A percentile compares a stretch with the other conserved stretches of the same genome.
These are phyloP conservation scores for Huntiella decipiens DNA, from an alignment of 2,329 filamentous ascomycete species.

Conservation along the genomic window DNA sequence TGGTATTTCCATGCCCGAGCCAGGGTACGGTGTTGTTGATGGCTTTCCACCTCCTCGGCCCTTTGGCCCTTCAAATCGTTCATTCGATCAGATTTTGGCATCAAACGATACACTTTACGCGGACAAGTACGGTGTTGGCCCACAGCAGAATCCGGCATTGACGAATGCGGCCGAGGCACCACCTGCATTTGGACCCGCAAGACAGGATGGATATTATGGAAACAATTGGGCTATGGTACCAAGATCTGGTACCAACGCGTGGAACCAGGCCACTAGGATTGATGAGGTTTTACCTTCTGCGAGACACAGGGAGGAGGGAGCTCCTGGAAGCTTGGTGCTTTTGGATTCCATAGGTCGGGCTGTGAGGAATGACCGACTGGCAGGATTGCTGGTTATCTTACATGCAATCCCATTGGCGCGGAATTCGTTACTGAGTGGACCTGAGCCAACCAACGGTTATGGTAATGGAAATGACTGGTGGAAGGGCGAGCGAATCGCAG, in stretches of 20 bases:
- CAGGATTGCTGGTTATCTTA: constrained; percentile 36
- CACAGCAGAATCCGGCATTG: too few relatives aligned
- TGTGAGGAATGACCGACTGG: constrained; percentile 25
- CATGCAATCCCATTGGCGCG: constrained; percentile 40
- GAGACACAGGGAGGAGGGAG: constrained; percentile 15
- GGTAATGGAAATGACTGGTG: constrained; percentile 42
- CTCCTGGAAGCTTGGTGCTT: constrained; percentile 33
- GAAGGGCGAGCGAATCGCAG: constrained; percentile 24
- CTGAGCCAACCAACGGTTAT: constrained; percentile 25
- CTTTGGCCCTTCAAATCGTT: too few relatives aligned
- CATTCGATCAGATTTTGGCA: too few relatives aligned
- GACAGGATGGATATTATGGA: constrained; percentile 33
- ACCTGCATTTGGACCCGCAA: constrained; percentile 37
- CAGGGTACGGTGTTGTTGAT: constrained; percentile 31
- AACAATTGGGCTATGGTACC: constrained; percentile 39
- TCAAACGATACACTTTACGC: too few relatives aligned
- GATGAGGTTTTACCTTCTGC: constrained; percentile 11
- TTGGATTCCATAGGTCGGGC: constrained; percentile 13
- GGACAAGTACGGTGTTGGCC: too few relatives aligned
- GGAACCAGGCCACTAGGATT: not conserved
- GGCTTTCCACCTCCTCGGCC: not conserved
- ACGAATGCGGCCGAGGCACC: not conserved
- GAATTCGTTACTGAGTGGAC: constrained; percentile 32
- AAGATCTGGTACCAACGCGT: not conserved
- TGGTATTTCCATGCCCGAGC: constrained; percentile 14